Evolutionary conservation across 345 rosid genomes (phyloP).

Genomic region (Rhizophora mangle): DNA sequence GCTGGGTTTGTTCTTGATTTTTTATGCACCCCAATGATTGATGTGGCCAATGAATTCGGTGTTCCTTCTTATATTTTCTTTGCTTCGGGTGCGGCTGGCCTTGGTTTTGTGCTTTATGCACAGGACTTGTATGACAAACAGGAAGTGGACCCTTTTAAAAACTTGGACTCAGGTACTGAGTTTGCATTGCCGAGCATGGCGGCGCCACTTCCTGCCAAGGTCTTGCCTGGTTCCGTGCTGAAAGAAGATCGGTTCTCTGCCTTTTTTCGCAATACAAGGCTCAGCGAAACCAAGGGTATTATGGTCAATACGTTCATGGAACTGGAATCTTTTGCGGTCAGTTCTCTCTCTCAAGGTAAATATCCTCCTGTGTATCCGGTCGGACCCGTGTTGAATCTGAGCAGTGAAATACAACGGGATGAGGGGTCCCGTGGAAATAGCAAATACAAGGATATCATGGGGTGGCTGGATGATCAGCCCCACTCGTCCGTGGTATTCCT

Average conservation of each 20-base stretch:
- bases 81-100: constrained; percentile 41
- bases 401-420: background rate
- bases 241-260: background rate
- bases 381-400: background rate
- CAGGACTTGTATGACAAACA: constrained; percentile 27
- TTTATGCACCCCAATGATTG: constrained; percentile 44
- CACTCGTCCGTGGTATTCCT: constrained; percentile 7
- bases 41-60: constrained; percentile 41
- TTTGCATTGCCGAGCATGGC: constrained; percentile 29
- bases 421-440: no score
- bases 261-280: background rate
- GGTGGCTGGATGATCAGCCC: constrained; percentile 13
- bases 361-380: constrained; percentile 6
- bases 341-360: background rate
- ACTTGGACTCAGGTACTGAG: constrained; percentile 34
- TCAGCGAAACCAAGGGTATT: constrained; percentile 7
- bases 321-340: constrained; percentile 16
- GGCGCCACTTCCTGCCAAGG: constrained; percentile 37
- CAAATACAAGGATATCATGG: background rate
- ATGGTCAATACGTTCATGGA: constrained; percentile 12
- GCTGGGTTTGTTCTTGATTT: constrained; percentile 52
- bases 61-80: constrained; percentile 48
- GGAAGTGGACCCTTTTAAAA: constrained; percentile 20
- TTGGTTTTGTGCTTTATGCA: constrained; percentile 20
- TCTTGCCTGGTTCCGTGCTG: constrained; percentile 22